Base-by-base conservation (phyloP, 441 rosid species). In the Bruguiera hainesii region DNA sequence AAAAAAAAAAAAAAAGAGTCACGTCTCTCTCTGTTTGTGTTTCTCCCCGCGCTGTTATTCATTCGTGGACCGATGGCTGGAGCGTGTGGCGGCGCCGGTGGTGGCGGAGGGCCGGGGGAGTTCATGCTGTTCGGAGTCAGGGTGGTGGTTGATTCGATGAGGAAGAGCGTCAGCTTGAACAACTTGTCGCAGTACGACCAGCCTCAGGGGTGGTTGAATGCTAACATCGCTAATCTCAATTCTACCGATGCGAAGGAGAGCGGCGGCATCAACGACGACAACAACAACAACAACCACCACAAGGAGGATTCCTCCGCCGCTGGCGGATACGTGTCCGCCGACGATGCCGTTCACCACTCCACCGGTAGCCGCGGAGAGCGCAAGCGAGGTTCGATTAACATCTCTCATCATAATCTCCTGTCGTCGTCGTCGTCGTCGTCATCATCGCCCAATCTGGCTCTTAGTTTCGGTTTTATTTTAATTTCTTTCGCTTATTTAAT, bases 101-200 rank as follows among this genome's bases (percentile, higher is more conserved):
- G 65, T 21, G 77, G 49, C 1, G 78, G 65, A 56, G 46, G 15
- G 13, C 15, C 70, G 7, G 80, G 89, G 28, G 97, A 89, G 96
- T 75, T 94, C 75, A 87, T 91, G 89, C 79, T 94, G 74, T 94
- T 94, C 55, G 98, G 97, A 1, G 96, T 94, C 1, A 82, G 97
- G 63, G 87, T 94, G 52, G 89, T 89, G 52, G 94, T 91, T 63
- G 98, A 91, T 79, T 86, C 95, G 23, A 85, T 94, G 82, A 94
- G 98, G 76, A 94, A 91, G 78, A 81, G 92, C 60, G 97, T 91
- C 21, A 94, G 98, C 70, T 80, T 94, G 85, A 94, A 89, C 78
- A 83, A 94, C 74, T 78, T 94, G 31, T 85, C 96, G 35, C 93
- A 94, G 80, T 93, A 93, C 23, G 87, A 85, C 66, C 91, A 83